A percentile compares a stretch with the other conserved stretches of the same genome.
Conservation (phyloP, 1,284 basidiomycete species). For the Pseudozyma sp. region DNA sequence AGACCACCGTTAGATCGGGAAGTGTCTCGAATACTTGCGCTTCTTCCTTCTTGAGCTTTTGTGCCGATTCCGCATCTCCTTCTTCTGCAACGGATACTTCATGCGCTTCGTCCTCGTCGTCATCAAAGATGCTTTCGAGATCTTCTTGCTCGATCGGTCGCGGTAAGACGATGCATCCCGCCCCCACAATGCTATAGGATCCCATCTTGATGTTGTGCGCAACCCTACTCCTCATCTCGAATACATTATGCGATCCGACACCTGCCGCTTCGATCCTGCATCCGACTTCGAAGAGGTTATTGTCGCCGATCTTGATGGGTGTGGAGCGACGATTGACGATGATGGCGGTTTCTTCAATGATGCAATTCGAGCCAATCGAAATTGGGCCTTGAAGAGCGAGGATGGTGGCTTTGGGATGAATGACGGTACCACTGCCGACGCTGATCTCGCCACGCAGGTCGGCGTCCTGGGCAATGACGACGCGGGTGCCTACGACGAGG, state of each 20-base stretch:
- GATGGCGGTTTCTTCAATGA: slow-evolving; percentile 89
- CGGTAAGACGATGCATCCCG: slow-evolving; percentile 73
- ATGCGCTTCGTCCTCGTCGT: slow-evolving; percentile 9
- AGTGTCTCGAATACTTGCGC: slow-evolving; percentile 72
- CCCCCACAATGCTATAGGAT: slow-evolving; percentile 83
- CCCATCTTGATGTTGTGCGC: slow-evolving; percentile 82
- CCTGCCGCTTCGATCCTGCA: slow-evolving; percentile 87
- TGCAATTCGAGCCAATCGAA: slow-evolving; percentile 85
- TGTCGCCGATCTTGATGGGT: slow-evolving; percentile 88
- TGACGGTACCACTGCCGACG: slow-evolving; percentile 74
- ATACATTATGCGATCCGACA: slow-evolving; percentile 85
- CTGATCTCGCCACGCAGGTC: slow-evolving; percentile 59
- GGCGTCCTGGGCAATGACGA: slow-evolving; percentile 55
- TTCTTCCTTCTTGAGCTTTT: neutral
- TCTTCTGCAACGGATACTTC: neutral
- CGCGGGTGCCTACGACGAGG: slow-evolving; percentile 51
- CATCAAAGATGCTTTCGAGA: slow-evolving; percentile 21
- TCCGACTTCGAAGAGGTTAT: slow-evolving; percentile 92
- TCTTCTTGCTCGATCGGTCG: slow-evolving; percentile 22
- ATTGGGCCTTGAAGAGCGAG: slow-evolving; percentile 88
- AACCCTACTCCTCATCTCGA: slow-evolving; percentile 82
- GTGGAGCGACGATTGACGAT: slow-evolving; percentile 79
- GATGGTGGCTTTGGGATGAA: slow-evolving; percentile 93
- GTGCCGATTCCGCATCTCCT: neutral
- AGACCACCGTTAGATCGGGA: slow-evolving; percentile 86